Percentiles rank a stretch among this genome's conserved stretches.
phyloP scores from a whole-genome alignment of 192 early-diverging fungal genomes.

The Piromyces finnis region DNA sequence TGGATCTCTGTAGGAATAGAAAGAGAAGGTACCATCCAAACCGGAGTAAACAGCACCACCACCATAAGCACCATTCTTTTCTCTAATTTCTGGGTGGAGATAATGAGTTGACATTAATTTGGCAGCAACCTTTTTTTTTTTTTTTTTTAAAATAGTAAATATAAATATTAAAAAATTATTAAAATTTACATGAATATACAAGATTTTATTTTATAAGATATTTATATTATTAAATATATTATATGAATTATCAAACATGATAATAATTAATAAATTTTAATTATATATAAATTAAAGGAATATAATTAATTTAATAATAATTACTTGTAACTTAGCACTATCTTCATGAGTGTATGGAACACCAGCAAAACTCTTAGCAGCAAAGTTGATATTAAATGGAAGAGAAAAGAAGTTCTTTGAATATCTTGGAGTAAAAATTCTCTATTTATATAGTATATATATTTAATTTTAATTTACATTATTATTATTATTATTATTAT shows the following conservation, averaged over 20 bases:
- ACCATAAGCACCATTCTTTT: slow-evolving; percentile 93
- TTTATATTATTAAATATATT: too few relatives aligned
- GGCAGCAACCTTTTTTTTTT: slow-evolving; percentile 16
- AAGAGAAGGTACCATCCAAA: slow-evolving; percentile 58
- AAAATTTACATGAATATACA: too few relatives aligned
- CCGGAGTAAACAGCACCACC: slow-evolving; percentile 66
- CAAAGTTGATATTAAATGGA: slow-evolving; percentile 76
- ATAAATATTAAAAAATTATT: too few relatives aligned
- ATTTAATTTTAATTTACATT: too few relatives aligned
- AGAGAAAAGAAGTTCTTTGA: slow-evolving; percentile 57
- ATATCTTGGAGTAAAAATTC: slow-evolving; percentile 23
- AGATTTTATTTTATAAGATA: too few relatives aligned
- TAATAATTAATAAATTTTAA: slow-evolving; percentile 4
- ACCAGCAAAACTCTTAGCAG: slow-evolving; percentile 45
- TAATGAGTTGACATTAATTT: slow-evolving; percentile 70
- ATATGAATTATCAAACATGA: background rate
- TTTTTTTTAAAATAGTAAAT: too few relatives aligned
- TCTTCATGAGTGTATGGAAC: slow-evolving; percentile 76
- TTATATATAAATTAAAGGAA: background rate
- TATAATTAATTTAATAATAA: slow-evolving; percentile 3
- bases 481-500: too few relatives aligned
- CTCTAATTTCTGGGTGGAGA: slow-evolving; percentile 91
- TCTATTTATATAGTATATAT: background rate
- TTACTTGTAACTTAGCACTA: slow-evolving; percentile 52
- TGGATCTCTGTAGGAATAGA: slow-evolving; percentile 91